phyloP scores from a whole-genome alignment of 352 stramenopile species.

The Halophytophthora polymorphica region DNA sequence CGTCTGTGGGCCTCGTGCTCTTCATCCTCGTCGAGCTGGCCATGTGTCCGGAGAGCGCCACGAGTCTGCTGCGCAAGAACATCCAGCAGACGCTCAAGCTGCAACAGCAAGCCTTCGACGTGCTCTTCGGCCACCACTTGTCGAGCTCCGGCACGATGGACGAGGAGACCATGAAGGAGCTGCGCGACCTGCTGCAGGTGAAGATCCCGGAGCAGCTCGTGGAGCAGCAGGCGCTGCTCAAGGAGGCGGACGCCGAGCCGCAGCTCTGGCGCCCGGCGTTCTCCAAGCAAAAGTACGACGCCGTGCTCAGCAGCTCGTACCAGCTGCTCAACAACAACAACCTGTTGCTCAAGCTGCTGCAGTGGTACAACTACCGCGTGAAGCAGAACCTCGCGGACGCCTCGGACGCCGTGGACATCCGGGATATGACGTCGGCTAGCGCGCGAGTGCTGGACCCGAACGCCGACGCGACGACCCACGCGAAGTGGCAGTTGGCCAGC shows the following conservation, averaged over 20 bases:
- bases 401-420: slow-evolving; percentile 45
- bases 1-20: slow-evolving; percentile 70
- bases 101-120: slow-evolving; percentile 60
- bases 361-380: slow-evolving; percentile 74
- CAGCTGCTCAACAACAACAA: slow-evolving; percentile 84
- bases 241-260: slow-evolving; percentile 61
- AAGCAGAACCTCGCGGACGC: slow-evolving; percentile 38
- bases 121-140: slow-evolving; percentile 72
- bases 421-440: slow-evolving; percentile 23
- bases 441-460: slow-evolving; percentile 20
- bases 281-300: slow-evolving; percentile 73
- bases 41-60: slow-evolving; percentile 68
- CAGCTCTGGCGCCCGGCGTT: slow-evolving; percentile 69
- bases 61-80: slow-evolving; percentile 59
- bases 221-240: slow-evolving; percentile 57
- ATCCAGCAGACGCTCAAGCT: slow-evolving; percentile 71
- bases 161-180: slow-evolving; percentile 46
- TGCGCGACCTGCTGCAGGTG: slow-evolving; percentile 59
- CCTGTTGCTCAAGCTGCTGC: slow-evolving; percentile 72
- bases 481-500: slow-evolving; percentile 51
- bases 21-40: slow-evolving; percentile 73
- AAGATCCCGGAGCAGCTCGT: slow-evolving; percentile 53
- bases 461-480: slow-evolving; percentile 30
- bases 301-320: slow-evolving; percentile 53
- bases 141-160: slow-evolving; percentile 47